Conservation (phyloP, 2,329 filamentous ascomycete genomes). For the Diaporthe capsici region DNA sequence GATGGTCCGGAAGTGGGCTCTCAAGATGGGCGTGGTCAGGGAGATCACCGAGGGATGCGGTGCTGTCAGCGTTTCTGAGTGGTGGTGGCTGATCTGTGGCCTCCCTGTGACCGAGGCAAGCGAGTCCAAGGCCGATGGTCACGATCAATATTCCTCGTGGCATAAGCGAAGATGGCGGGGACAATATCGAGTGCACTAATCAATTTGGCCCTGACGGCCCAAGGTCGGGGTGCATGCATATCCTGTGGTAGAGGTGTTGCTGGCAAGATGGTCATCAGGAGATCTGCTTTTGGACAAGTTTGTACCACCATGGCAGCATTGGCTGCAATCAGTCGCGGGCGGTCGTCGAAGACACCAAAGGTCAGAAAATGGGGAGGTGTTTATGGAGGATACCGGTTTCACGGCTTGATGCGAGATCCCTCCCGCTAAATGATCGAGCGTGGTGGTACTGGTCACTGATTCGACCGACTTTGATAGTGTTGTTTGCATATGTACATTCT, state of each 20-base stretch:
- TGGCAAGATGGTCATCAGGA: background rate
- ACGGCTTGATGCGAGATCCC: slow-evolving; percentile 19
- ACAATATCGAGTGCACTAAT: slow-evolving; percentile 36
- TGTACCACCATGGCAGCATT: background rate
- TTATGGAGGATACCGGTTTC: background rate
- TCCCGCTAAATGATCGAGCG: slow-evolving; percentile 17
- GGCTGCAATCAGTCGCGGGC: background rate
- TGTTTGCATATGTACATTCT: background rate
- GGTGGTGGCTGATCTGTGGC: slow-evolving; percentile 77
- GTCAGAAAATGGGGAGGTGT: background rate
- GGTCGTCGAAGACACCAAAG: background rate
- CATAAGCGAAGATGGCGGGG: slow-evolving; percentile 36
- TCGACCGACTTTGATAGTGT: background rate
- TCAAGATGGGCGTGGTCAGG: slow-evolving; percentile 64
- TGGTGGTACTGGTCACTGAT: background rate
- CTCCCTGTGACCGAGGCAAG: slow-evolving; percentile 42
- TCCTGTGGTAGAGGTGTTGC: background rate
- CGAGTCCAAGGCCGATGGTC: background rate
- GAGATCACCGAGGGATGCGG: slow-evolving; percentile 53
- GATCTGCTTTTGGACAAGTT: background rate
- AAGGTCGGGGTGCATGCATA: background rate
- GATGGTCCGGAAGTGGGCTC: slow-evolving; percentile 72
- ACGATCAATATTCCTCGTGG: slow-evolving; percentile 38
- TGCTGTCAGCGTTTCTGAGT: slow-evolving; percentile 62
- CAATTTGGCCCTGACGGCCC: background rate